Evolutionary conservation across 768 basidiomycete genomes (phyloP), one percentile per base, ranked within the genome.

Genomic region (Suillus placidus): DNA sequence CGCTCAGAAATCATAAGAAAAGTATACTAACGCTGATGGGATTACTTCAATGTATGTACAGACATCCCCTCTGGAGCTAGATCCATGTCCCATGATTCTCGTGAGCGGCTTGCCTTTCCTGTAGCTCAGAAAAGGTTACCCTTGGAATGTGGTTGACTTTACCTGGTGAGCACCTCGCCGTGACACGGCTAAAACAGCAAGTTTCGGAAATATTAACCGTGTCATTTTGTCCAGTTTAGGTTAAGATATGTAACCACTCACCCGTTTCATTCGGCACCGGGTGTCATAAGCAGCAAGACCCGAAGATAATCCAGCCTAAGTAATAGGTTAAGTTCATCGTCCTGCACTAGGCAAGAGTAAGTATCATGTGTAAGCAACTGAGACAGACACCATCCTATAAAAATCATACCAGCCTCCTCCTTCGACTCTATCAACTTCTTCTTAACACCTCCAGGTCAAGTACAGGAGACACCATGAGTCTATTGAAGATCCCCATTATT

Each of bases 401-500:
- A 42, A 7, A 26, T 6, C 40, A 42, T 8, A 42, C 42, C 42
- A 18, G 16, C 42, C 42, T 8, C 43, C 20, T 43, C 18, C 18
- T 8, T 43, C 42, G 18, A 43, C 18, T 35, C 8, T 4, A 4
- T 35, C 34, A 35, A 7, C 34, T 35, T 9, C 42, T 9, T 43
- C n/a, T n/a, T n/a, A n/a, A n/a, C n/a, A n/a, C n/a, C n/a, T n/a
- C n/a, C n/a, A n/a, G n/a, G n/a, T n/a, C n/a, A n/a, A n/a, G n/a
- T n/a, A n/a, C n/a, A n/a, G n/a, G n/a, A n/a, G n/a, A n/a, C 42
- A 60, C 16, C 61, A 76, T 76, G 72, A 62, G 67, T 8, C 37
- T 70, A 47, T 49, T 61, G 55, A 74, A 76, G 51, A 18, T 62
- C 18, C 37, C 69, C 26, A 65, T 76, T 18, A 71, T 74, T 45